Evolutionary conservation across 1,139 yeast genomes (phyloP), one percentile per base, ranked within the genome.

Genomic region (Hemisphaericaspora xylofermentans): DNA sequence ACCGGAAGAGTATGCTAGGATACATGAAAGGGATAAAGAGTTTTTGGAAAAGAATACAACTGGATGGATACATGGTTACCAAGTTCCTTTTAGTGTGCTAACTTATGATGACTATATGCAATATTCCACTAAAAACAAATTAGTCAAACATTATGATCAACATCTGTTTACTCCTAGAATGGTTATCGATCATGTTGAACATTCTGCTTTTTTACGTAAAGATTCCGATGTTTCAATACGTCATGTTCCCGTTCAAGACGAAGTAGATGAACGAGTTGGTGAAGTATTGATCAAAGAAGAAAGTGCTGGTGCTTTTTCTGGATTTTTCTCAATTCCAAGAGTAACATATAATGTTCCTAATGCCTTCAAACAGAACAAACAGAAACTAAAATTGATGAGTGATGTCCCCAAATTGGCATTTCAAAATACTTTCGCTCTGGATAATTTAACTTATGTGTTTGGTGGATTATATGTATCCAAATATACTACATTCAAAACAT

Each of bases 381-480:
- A 29, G 6, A 39, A 40, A 14, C 38, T 40, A 7, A 42, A 42
- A 36, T 42, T 39, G 25, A 43, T 43, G 34, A 43, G 40, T 18
- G 60, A 54, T 28, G 44, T 65, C 4, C 64, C 66, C 6, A 51
- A 61, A 44, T 44, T 65, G 4, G 61, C 65, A 33, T 69, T 62
- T 48, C 75, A 67, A 36, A 65, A 64, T 43, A 63, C 61, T 38
- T 63, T 61, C 40, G 64, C 66, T 36, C 48, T 59, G 9, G 66
- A 62, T 13, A 74, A 66, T 32, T 43, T 54, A 28, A 61, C 64
- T 2, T 69, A 61, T 44, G 51, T 61, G 4, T 71, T 71, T 51
- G 77, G 77, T 3, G 78, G 78, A 0, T 41, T 72, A 8, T 49
- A 41, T 35, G 51, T 52, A 6, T 51, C 57, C 19, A 53, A 52